Base-by-base conservation (phyloP, 768 basidiomycete genomes). In the Hysterangium stoloniferum region DNA sequence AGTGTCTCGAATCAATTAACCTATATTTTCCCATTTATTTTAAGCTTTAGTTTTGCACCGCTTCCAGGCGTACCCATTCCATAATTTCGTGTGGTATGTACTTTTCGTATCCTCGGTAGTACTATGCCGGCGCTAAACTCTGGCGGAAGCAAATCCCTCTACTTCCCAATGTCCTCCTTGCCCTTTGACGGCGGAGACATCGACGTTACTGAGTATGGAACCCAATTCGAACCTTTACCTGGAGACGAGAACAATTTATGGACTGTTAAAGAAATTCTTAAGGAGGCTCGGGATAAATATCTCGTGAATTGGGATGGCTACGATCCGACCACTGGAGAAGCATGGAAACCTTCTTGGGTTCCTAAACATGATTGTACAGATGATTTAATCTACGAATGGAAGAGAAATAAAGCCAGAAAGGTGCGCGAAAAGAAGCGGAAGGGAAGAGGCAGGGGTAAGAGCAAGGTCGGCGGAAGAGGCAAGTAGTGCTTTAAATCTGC, bases 261-360 rank as follows among this genome's bases (percentile, higher is more conserved):
- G 76, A 75, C 75, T 36, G 86, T 81, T 6, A 58, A 75, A 11
- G 80, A 77, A 51, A 88, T 91, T 52, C 71, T 78, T 1, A 75
- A 57, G 1, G 84, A 90, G 59, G 75, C 69, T 31, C 60, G 54
- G 13, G 65, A 64, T 5, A 57, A 57, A 15, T 93, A 84, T 62
- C 75, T 69, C 47, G 78, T 91, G 5, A 71, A 71, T 51, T 93
- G 89, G 89, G 76, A 64, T 19, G 89, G 86, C 0, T 40, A 64
- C 0, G 78, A 90, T 59, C 79, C 81, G 0, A 61, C 66, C 6
- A 85, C 81, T 0, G 68, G 71, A 15, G 78, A 80, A 47, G 77
- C 79, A 0, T 92, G 84, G 84, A 47, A 71, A 3, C 77, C 75
- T 43, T 79, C 75, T 36, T 92, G 89, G 90, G 80, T 84, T 1